Conservation (phyloP, 176 grass and related monocot genomes). For the Zizania latifolia region DNA sequence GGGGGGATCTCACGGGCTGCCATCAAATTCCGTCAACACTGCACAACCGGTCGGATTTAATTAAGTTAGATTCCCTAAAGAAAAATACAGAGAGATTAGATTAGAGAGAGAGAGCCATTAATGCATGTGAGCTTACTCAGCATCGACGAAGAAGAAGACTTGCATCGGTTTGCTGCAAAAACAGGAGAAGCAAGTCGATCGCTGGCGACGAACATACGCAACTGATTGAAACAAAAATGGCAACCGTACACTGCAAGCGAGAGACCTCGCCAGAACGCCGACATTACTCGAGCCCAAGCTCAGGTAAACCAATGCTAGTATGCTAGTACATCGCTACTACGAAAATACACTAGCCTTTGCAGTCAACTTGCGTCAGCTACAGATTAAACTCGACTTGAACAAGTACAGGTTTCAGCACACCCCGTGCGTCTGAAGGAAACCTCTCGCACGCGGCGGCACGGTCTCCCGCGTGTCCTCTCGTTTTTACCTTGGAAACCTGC, state of each 20-base stretch:
- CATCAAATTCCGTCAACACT: neutral
- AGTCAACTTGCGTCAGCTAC: too few relatives aligned
- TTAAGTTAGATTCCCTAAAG: too few relatives aligned
- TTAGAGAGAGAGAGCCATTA: too few relatives aligned
- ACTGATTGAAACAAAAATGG: neutral
- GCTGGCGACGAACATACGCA: neutral
- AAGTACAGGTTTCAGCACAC: neutral
- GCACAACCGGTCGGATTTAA: neutral
- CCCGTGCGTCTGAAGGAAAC: slow-evolving; percentile 6
- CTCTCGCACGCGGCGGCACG: neutral
- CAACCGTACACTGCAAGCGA: neutral
- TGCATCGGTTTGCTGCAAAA: neutral
- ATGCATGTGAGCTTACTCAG: neutral
- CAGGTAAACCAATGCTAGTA: too few relatives aligned
- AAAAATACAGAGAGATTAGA: too few relatives aligned
- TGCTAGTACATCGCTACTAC: too few relatives aligned
- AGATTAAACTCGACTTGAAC: too few relatives aligned
- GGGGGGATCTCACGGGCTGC: neutral
- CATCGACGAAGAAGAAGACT: neutral
- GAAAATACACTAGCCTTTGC: too few relatives aligned
- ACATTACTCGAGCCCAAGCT: too few relatives aligned
- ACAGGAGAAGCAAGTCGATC: neutral
- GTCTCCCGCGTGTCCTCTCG: neutral
- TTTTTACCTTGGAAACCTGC: neutral
- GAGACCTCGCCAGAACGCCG: neutral